Conservation (phyloP, 805 yeast genomes). For the Nakazawaea wickerhamii region DNA sequence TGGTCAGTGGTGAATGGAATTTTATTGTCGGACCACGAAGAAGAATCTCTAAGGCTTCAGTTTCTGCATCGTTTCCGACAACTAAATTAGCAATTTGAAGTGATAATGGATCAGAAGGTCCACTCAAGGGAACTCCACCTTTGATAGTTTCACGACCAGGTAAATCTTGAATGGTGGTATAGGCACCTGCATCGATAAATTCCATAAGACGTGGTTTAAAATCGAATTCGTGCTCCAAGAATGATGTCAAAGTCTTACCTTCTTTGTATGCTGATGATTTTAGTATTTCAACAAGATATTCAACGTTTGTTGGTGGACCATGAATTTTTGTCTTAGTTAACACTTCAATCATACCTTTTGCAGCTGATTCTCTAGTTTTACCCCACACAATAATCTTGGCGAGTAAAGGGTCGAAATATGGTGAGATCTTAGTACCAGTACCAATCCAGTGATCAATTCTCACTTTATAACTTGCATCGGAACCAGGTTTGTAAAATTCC, state of each 20-base stretch:
- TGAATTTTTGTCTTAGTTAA: constrained; percentile 18
- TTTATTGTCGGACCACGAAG: constrained; percentile 23
- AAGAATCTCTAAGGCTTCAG: constrained; percentile 23
- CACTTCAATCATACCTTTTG: constrained; percentile 18
- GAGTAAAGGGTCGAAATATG: constrained; percentile 26
- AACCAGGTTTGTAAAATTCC: constrained; percentile 13
- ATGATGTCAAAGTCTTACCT: constrained; percentile 21
- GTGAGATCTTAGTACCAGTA: constrained; percentile 23
- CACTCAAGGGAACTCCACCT: constrained; percentile 24
- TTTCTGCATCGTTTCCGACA: constrained; percentile 19
- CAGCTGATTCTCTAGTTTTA: constrained; percentile 17
- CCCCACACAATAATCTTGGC: constrained; percentile 26
- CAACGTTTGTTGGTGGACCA: constrained; percentile 25
- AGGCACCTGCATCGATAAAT: constrained; percentile 36
- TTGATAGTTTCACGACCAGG: constrained; percentile 25
- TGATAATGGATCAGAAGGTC: constrained; percentile 24
- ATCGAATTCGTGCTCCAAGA: constrained; percentile 16
- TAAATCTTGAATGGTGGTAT: constrained; percentile 48
- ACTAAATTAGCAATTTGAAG: constrained; percentile 23
- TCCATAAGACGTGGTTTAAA: constrained; percentile 22
- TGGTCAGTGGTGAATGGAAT: constrained; percentile 20
- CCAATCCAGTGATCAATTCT: constrained; percentile 25
- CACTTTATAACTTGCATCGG: constrained; percentile 8
- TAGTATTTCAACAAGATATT: constrained; percentile 20
- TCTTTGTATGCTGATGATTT: constrained; percentile 13